Evolutionary conservation across 1,284 basidiomycete species (phyloP).

Genomic region (Pterulicium gracile): DNA sequence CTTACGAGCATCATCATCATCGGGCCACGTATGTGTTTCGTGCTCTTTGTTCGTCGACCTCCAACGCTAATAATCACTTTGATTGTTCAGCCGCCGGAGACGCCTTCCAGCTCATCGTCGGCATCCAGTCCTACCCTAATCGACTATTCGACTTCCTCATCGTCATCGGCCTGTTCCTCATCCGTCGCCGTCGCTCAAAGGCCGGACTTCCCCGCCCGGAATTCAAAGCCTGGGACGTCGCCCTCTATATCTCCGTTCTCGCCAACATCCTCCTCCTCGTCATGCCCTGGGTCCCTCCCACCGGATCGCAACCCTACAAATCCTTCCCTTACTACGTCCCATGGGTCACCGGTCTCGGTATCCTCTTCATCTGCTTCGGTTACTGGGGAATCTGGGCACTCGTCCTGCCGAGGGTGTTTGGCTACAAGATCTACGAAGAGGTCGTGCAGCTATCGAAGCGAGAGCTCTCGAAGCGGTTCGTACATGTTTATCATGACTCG

Average conservation of each 20-base stretch:
- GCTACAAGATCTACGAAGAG: constrained; percentile 5
- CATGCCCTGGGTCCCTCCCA: constrained; percentile 32
- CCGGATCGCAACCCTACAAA: constrained; percentile 9
- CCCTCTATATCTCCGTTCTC: constrained; percentile 27
- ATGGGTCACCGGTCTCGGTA: constrained; percentile 4
- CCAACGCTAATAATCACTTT: neutral
- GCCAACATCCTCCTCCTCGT: constrained; percentile 32
- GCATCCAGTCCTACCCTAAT: constrained; percentile 27
- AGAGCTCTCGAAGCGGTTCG: constrained; percentile 4
- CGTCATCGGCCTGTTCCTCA: constrained; percentile 28
- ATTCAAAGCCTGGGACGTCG: constrained; percentile 29
- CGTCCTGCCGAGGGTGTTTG: constrained; percentile 1
- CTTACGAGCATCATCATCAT: constrained; percentile 43
- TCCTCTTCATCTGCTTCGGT: constrained; percentile 4
- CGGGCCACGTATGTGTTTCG: constrained; percentile 22
- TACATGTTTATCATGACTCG: constrained; percentile 2
- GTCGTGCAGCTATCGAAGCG: constrained; percentile 3
- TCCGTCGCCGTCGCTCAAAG: constrained; percentile 24
- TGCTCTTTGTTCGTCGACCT: neutral
- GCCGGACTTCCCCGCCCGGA: constrained; percentile 23
- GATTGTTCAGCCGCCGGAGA: constrained; percentile 28
- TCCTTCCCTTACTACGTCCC: neutral
- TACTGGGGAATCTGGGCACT: constrained; percentile 5
- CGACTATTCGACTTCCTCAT: constrained; percentile 30
- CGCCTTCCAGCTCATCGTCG: constrained; percentile 39